Conservation (phyloP, 129 eudicot species). For the Ambrosia trifida region DNA sequence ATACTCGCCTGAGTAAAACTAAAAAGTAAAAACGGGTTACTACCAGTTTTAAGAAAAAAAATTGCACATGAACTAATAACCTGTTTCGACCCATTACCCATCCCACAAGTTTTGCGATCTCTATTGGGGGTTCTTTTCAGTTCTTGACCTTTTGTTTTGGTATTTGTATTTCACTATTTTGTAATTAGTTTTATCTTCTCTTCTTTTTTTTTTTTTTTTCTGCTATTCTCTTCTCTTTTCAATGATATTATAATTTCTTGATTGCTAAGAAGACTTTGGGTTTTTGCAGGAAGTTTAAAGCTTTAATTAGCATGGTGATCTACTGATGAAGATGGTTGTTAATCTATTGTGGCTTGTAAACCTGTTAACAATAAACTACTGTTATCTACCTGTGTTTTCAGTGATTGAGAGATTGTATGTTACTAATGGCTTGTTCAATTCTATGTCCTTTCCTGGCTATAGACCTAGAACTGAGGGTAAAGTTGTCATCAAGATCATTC, state of each 20-base stretch:
- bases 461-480: neutral
- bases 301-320: neutral
- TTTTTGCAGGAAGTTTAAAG: constrained; percentile 7
- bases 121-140: neutral
- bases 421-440: neutral
- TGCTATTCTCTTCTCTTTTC: too few relatives aligned
- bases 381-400: constrained; percentile 6
- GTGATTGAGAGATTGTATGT: constrained; percentile 5
- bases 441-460: neutral
- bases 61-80: neutral
- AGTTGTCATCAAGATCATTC: too few relatives aligned
- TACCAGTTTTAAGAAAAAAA: neutral
- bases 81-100: neutral
- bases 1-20: neutral
- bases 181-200: neutral
- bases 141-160: neutral
- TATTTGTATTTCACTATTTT: neutral
- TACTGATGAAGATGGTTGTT: neutral
- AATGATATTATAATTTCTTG: neutral
- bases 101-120: neutral
- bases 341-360: neutral
- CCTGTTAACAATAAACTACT: constrained; percentile 15
- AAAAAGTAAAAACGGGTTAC: neutral
- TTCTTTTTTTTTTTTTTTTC: too few relatives aligned
- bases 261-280: neutral